Evolutionary conservation across 305 asterid genomes (phyloP), one percentile per base, ranked within the genome.

Genomic region (Andrographis paniculata): DNA sequence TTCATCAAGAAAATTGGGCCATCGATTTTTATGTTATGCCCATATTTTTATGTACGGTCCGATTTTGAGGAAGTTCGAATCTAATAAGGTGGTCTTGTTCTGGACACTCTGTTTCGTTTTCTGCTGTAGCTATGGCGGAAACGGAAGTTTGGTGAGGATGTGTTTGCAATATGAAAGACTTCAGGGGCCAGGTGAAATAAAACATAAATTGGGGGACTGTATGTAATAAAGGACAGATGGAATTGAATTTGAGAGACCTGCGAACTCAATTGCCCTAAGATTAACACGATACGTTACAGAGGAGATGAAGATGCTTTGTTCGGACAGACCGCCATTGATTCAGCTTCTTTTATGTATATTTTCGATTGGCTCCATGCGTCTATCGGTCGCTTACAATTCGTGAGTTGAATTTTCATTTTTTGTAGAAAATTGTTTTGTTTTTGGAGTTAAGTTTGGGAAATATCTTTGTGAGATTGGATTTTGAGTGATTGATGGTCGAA

Each of bases 241-340:
- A 28, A 28, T 48, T 50, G 43, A 44, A 15, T 10, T 33, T 12
- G 30, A 44, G 72, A 52, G 71, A 63, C 60, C 68, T 39, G 42
- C 51, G 58, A 43, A 42, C n/a, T 52, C 46, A 43, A 40, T 50
- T 20, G n/a, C 41, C 56, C 54, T 43, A 48, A 24, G 30, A 52
- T 55, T 55, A 31, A 52, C 12, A 27, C 60, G 33, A 11, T 53
- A 27, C 60, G 33, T 8, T 53, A 36, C 19, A 47, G 52, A 46
- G 58, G 59, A 50, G 41, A 36, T n/a, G 63, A 69, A 73, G 49
- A 73, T 73, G 79, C 50, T 62, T 19, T 17, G 12, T 58, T 59
- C 55, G 39, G 20, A 10, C 54, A 49, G 17, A 46, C 49, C 66
- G 33, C 70, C 64, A 59, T 55, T 48, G 48, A 40, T 52, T 39